These are phyloP conservation scores for Mycena chlorophos DNA, from an alignment of 768 basidiomycete species.

Conservation along the genomic window DNA sequence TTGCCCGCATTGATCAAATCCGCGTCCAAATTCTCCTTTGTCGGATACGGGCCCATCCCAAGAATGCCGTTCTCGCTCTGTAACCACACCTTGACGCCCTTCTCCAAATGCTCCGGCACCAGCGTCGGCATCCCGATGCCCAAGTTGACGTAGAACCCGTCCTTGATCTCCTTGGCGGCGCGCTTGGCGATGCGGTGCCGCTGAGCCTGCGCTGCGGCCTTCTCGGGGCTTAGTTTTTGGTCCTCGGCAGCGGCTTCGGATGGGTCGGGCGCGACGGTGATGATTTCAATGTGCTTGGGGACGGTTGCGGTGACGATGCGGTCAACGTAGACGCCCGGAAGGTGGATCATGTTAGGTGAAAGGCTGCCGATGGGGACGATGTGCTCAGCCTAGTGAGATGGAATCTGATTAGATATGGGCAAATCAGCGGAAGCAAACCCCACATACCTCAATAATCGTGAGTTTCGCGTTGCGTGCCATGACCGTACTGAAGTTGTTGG, in stretches of 20 bases:
- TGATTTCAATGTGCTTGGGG: slow-evolving; percentile 76
- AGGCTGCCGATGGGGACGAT: slow-evolving; percentile 84
- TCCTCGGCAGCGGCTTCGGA: slow-evolving; percentile 25
- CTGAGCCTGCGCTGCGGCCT: slow-evolving; percentile 52
- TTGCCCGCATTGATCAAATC: slow-evolving; percentile 96
- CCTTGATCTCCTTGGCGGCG: slow-evolving; percentile 85
- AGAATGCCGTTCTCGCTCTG: slow-evolving; percentile 92
- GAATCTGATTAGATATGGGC: slow-evolving; percentile 2
- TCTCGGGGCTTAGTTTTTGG: slow-evolving; percentile 41
- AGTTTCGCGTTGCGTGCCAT: slow-evolving; percentile 91
- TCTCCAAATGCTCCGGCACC: slow-evolving; percentile 74
- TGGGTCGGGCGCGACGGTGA: slow-evolving; percentile 61
- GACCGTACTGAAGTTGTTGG: slow-evolving; percentile 82
- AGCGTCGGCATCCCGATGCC: slow-evolving; percentile 93
- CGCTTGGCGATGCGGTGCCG: slow-evolving; percentile 80
- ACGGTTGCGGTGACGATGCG: slow-evolving; percentile 79
- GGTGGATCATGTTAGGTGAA: slow-evolving; percentile 78
- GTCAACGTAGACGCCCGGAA: slow-evolving; percentile 86
- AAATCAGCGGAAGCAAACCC: too few relatives aligned
- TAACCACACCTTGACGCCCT: slow-evolving; percentile 79
- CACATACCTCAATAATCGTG: slow-evolving; percentile 83
- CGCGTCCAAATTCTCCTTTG: slow-evolving; percentile 77
- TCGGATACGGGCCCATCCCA: slow-evolving; percentile 90
- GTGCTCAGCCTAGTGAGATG: slow-evolving; percentile 70
- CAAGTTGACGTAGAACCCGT: slow-evolving; percentile 86